phyloP scores from a whole-genome alignment of 2,329 filamentous ascomycete species.

The Chrysoporthe austroafricana region DNA sequence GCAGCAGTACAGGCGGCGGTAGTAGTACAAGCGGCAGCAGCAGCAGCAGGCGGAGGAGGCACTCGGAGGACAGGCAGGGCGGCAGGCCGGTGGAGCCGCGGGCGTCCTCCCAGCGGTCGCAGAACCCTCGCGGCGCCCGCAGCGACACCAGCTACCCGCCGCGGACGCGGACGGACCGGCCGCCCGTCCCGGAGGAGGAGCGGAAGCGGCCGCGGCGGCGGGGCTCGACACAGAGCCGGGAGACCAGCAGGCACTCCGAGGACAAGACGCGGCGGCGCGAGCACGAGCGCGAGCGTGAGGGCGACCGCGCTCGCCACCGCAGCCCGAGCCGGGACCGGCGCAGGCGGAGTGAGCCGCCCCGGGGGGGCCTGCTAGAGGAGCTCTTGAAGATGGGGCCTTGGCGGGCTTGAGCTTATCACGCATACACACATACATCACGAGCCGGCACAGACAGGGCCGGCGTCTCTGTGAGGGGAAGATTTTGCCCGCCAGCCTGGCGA shows the following conservation, averaged over 20 bases:
- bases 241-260: not conserved
- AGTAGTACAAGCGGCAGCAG: not conserved
- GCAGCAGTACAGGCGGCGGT: not conserved
- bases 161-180: not conserved
- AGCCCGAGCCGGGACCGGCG: conserved; percentile 7
- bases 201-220: not conserved
- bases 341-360: conserved; percentile 2
- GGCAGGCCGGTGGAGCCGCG: not conserved
- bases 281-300: conserved; percentile 1
- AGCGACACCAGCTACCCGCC: conserved; percentile 1
- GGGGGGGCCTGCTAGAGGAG: conserved; percentile 6
- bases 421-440: not conserved
- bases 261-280: not conserved
- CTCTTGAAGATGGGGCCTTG: conserved; percentile 8
- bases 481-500: not conserved
- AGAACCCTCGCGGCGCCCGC: not conserved
- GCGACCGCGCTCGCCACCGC: not conserved
- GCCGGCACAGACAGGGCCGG: not conserved
- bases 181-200: not conserved
- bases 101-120: not conserved
- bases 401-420: conserved; percentile 1
- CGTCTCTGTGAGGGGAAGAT: not conserved
- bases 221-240: not conserved
- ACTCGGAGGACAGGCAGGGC: not conserved
- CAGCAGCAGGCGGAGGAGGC: not conserved